Evolutionary conservation across 179 eudicot genomes (phyloP).

Genomic region (Silene noctiflora): DNA sequence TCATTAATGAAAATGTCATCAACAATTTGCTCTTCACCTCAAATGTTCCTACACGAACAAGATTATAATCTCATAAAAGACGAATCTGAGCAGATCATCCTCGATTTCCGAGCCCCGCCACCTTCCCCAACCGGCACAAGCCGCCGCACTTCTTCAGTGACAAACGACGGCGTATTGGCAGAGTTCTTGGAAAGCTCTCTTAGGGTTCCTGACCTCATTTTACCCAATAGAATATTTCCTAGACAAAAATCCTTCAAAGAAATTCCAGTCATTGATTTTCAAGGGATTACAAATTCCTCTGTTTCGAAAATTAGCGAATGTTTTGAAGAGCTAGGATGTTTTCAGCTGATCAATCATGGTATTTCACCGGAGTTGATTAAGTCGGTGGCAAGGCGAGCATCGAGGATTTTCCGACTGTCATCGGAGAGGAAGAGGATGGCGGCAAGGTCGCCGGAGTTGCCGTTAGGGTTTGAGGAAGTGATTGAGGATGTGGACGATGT

Average conservation of each 20-base stretch:
- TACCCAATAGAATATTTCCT: constrained; percentile 72
- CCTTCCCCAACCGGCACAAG: constrained; percentile 76
- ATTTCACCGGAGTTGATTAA: constrained; percentile 32
- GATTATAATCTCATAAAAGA: constrained; percentile 7
- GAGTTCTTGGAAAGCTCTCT: constrained; percentile 61
- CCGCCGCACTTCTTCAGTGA: constrained; percentile 57
- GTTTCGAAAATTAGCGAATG: constrained; percentile 29
- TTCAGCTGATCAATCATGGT: constrained; percentile 70
- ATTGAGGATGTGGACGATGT: constrained; percentile 40
- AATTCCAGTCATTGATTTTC: constrained; percentile 52
- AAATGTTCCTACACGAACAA: constrained; percentile 2
- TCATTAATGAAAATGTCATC: constrained; percentile 12
- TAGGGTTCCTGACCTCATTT: constrained; percentile 62
- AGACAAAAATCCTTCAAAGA: constrained; percentile 40
- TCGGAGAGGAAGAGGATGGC: constrained; percentile 47
- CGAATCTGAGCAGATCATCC: constrained; percentile 19
- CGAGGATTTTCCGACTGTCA: constrained; percentile 43
- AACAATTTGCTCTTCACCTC: constrained; percentile 17
- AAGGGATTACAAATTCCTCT: background rate
- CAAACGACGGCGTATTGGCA: constrained; percentile 63
- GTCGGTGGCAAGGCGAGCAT: constrained; percentile 29
- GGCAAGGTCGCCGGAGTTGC: constrained; percentile 40
- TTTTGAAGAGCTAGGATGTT: constrained; percentile 49
- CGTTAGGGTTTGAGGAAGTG: constrained; percentile 64
- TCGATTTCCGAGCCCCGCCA: constrained; percentile 80